phyloP scores from a whole-genome alignment of 768 basidiomycete genomes.

The Kwoniella newhampshirensis region DNA sequence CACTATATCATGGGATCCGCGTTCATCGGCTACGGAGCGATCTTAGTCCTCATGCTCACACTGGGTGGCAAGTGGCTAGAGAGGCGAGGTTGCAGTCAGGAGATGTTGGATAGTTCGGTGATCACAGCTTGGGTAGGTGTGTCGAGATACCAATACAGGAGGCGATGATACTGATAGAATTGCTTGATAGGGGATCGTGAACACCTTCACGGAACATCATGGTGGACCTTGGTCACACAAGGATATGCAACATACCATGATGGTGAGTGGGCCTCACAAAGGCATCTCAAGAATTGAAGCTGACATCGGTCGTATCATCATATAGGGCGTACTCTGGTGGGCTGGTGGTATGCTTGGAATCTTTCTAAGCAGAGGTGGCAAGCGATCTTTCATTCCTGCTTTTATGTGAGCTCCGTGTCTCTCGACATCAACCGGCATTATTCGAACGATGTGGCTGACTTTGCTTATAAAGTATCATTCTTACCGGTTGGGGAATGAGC shows the following conservation, averaged over 20 bases:
- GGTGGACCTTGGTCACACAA: constrained; percentile 79
- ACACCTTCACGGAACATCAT: constrained; percentile 90
- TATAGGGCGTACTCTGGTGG: constrained; percentile 71
- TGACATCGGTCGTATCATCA: background rate
- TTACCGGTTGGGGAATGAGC: constrained; percentile 92
- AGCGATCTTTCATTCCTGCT: constrained; percentile 64
- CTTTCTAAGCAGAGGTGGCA: constrained; percentile 58
- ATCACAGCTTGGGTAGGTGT: constrained; percentile 53
- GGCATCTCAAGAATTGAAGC: too few relatives aligned
- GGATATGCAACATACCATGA: constrained; percentile 84
- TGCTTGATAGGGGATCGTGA: constrained; percentile 60
- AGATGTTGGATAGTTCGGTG: constrained; percentile 53
- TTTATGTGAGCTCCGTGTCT: constrained; percentile 62
- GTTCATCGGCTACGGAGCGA: constrained; percentile 80
- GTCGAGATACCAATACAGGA: background rate
- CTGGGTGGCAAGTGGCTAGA: constrained; percentile 71
- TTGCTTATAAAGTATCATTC: constrained; percentile 62
- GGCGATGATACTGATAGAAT: background rate
- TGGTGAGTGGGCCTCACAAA: constrained; percentile 15
- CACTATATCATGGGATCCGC: constrained; percentile 64
- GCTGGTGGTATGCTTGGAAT: constrained; percentile 86
- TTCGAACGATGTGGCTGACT: background rate
- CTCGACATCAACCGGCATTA: background rate
- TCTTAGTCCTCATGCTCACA: constrained; percentile 75
- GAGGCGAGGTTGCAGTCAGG: constrained; percentile 48